phyloP scores from a whole-genome alignment of 345 rosid genomes.

The Raphanus raphanistrum region DNA sequence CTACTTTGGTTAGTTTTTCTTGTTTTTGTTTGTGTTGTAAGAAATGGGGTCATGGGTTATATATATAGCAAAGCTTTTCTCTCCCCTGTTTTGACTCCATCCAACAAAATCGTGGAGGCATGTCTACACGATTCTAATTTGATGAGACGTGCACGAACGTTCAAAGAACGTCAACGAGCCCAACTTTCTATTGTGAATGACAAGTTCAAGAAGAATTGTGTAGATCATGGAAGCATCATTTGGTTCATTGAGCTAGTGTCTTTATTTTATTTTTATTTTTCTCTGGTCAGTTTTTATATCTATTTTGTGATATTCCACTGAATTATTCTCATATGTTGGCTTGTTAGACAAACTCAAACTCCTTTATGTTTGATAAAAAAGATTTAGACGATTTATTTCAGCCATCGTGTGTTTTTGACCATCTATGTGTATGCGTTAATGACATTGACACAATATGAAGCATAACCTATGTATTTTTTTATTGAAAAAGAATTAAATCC shows the following conservation, averaged over 20 bases:
- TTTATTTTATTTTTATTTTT: too few species aligned
- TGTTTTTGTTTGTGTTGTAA: slow-evolving; percentile 20
- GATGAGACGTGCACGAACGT: not conserved
- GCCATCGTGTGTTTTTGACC: too few species aligned
- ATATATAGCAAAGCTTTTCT: not conserved
- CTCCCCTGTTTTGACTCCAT: not conserved
- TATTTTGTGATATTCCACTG: not conserved
- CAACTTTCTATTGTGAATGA: not conserved
- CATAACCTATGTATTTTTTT: too few species aligned
- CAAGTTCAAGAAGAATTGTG: not conserved
- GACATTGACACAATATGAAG: too few species aligned
- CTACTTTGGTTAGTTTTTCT: slow-evolving; percentile 20
- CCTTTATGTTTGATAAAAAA: too few species aligned
- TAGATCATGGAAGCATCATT: not conserved
- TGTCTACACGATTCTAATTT: not conserved
- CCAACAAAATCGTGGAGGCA: not conserved
- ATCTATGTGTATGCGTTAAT: too few species aligned
- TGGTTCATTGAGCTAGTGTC: not conserved
- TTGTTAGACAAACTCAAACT: too few species aligned
- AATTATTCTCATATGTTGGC: not conserved
- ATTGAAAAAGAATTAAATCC: too few species aligned
- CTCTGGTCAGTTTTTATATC: not conserved
- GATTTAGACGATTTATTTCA: too few species aligned
- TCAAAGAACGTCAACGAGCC: not conserved
- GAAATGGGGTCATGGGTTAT: not conserved